phyloP scores from a whole-genome alignment of 2,329 filamentous ascomycete genomes.

The Trichoderma aggressivum region DNA sequence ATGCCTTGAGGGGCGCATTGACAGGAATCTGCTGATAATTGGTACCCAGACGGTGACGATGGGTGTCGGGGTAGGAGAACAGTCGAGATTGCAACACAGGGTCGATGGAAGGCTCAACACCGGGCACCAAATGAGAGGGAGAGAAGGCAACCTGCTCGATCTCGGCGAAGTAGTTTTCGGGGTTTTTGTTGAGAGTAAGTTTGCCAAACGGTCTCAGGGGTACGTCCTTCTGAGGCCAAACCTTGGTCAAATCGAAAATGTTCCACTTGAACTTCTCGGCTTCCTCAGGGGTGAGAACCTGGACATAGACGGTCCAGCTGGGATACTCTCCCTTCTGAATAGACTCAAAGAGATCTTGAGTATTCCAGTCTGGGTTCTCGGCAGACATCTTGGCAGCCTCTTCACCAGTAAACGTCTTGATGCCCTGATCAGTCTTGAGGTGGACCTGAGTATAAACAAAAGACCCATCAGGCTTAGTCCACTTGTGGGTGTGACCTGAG shows the following conservation, averaged over 20 bases:
- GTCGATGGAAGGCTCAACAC: conserved; percentile 60
- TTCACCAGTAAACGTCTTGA: conserved; percentile 55
- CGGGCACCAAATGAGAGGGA: conserved; percentile 61
- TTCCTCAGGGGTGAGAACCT: conserved; percentile 59
- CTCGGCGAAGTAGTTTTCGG: conserved; percentile 66
- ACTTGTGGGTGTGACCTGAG: conserved; percentile 65
- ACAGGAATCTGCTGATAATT: conserved; percentile 65
- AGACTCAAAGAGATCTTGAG: conserved; percentile 61
- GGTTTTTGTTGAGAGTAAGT: conserved; percentile 62
- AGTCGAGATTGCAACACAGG: conserved; percentile 59
- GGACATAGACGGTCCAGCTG: conserved; percentile 62
- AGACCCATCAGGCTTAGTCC: conserved; percentile 60
- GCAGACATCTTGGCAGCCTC: conserved; percentile 53
- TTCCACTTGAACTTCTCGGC: conserved; percentile 60
- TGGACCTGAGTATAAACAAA: conserved; percentile 67
- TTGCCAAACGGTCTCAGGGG: conserved; percentile 60
- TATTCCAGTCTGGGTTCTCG: conserved; percentile 60
- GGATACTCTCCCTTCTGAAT: conserved; percentile 60
- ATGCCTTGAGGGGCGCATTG: conserved; percentile 53
- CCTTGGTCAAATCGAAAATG: conserved; percentile 67
- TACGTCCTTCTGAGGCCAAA: conserved; percentile 63
- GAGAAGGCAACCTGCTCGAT: conserved; percentile 67
- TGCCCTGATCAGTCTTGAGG: conserved; percentile 60
- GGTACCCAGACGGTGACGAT: conserved; percentile 59
- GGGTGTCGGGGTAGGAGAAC: conserved; percentile 61